phyloP scores from a whole-genome alignment of 2,329 filamentous ascomycete genomes.

The Claviceps spartinae region DNA sequence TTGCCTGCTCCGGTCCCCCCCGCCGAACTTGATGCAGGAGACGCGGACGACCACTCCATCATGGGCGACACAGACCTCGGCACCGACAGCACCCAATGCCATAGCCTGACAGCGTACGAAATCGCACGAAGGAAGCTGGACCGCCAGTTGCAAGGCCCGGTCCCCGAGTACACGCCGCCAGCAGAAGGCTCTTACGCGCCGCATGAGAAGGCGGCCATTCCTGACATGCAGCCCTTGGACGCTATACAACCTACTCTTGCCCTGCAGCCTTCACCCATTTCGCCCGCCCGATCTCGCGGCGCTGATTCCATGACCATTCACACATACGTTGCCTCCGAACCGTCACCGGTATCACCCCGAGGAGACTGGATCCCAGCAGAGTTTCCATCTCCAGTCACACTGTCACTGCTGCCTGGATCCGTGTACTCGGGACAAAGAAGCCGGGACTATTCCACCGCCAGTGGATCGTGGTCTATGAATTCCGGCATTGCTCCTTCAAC shows the following conservation, averaged over 20 bases:
- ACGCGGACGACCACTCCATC: slow-evolving; percentile 21
- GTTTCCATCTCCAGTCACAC: slow-evolving; percentile 28
- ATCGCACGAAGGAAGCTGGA: slow-evolving; percentile 36
- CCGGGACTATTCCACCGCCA: slow-evolving; percentile 4
- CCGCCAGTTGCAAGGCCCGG: slow-evolving; percentile 34
- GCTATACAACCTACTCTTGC: slow-evolving; percentile 8
- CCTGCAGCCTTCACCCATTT: slow-evolving; percentile 8
- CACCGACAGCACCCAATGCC: slow-evolving; percentile 20
- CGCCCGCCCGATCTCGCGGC: slow-evolving; percentile 10
- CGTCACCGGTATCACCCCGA: slow-evolving; percentile 36
- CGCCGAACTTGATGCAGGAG: slow-evolving; percentile 33
- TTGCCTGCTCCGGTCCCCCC: slow-evolving; percentile 32
- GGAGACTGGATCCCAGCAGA: slow-evolving; percentile 28
- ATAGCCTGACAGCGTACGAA: slow-evolving; percentile 35
- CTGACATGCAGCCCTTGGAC: slow-evolving; percentile 7
- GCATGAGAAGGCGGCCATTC: slow-evolving; percentile 17
- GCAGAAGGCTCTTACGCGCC: slow-evolving; percentile 12
- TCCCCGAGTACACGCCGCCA: slow-evolving; percentile 36
- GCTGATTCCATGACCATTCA: slow-evolving; percentile 14
- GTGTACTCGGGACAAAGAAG: slow-evolving; percentile 9
- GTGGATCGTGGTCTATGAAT: slow-evolving; percentile 6
- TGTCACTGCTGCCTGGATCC: slow-evolving; percentile 16
- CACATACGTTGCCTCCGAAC: slow-evolving; percentile 27
- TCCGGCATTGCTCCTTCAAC: neutral
- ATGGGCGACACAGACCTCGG: slow-evolving; percentile 28